phyloP scores from a whole-genome alignment of 2,329 filamentous ascomycete species.

The Clarireedia sp. region DNA sequence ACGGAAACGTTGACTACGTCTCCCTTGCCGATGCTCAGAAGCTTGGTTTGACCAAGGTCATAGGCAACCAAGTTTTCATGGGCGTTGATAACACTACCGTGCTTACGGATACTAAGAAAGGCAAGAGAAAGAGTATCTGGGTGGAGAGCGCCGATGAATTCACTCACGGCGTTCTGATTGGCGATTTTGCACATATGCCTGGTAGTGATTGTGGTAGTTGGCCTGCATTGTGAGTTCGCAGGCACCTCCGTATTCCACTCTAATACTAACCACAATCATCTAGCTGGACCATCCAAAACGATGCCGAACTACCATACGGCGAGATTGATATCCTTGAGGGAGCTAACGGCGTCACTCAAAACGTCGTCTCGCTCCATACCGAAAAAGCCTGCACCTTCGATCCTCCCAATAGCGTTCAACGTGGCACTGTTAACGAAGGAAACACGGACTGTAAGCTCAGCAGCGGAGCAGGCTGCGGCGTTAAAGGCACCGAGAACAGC shows the following conservation, averaged over 20 bases:
- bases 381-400: slow-evolving; percentile 15
- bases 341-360: slow-evolving; percentile 45
- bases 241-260: background rate
- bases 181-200: slow-evolving; percentile 69
- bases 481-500: slow-evolving; percentile 30
- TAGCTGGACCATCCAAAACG: slow-evolving; percentile 22
- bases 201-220: slow-evolving; percentile 63
- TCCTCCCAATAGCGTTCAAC: slow-evolving; percentile 8
- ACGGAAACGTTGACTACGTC: slow-evolving; percentile 30
- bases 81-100: slow-evolving; percentile 19
- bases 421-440: slow-evolving; percentile 29
- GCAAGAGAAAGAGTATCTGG: slow-evolving; percentile 51
- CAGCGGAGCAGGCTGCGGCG: slow-evolving; percentile 35
- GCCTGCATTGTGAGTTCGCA: slow-evolving; percentile 50
- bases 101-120: slow-evolving; percentile 26
- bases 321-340: slow-evolving; percentile 36
- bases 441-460: slow-evolving; percentile 30
- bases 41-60: slow-evolving; percentile 48
- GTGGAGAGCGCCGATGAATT: slow-evolving; percentile 56
- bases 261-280: background rate
- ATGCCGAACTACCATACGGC: slow-evolving; percentile 13
- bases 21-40: slow-evolving; percentile 40
- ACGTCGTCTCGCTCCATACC: slow-evolving; percentile 19
- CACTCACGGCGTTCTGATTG: slow-evolving; percentile 58
- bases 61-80: slow-evolving; percentile 51